Evolutionary conservation across 2,329 filamentous ascomycete genomes (phyloP), one percentile per base, ranked within the genome.

Genomic region (Aureobasidium sp.): DNA sequence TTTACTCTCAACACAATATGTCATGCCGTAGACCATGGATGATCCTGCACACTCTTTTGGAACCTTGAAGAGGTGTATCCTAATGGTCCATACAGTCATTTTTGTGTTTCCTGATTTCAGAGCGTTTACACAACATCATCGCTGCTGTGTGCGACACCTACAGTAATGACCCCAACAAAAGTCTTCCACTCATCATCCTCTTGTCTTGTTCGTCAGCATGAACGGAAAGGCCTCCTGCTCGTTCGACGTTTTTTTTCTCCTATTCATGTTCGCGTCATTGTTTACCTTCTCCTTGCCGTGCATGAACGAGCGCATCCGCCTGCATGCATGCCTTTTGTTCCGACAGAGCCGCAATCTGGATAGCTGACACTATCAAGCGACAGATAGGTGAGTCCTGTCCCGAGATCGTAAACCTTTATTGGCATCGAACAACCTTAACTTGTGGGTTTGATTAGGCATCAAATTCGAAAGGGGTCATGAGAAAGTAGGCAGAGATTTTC

Each of bases 361-460:
- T 23, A 37, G 8, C 13, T 9, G 31, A 6, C 49, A 23, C 4
- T n/a, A 40, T 37, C 49, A 19, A 13, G 33, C 35, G 49, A 19
- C 49, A 8, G 35, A 40, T 29, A 40, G 19, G 33, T 40, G 15
- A 29, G 35, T 13, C 15, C 17, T 29, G n/a, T 40, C 23, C 21
- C 21, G 3, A 8, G 51, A 55, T 55, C 51, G 51, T 23, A 55
- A 33, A 55, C 38, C 25, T 31, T 27, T 40, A 11, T 4, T 21
- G 49, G 25, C 35, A 53, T 53, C 49, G 49, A 38, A 23, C n/a
- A 43, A 55, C 31, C 38, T 55, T 55, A 55, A 55, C 8, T 43
- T 17, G 37, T 23, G 38, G 38, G 25, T 23, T 42, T 43, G 29
- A 25, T 5, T 25, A 37, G 49, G 49, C 21, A 38, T 53, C 35